Base-by-base conservation (phyloP, 495 filamentous ascomycete species). In the Rhizodiscina lignyota region DNA sequence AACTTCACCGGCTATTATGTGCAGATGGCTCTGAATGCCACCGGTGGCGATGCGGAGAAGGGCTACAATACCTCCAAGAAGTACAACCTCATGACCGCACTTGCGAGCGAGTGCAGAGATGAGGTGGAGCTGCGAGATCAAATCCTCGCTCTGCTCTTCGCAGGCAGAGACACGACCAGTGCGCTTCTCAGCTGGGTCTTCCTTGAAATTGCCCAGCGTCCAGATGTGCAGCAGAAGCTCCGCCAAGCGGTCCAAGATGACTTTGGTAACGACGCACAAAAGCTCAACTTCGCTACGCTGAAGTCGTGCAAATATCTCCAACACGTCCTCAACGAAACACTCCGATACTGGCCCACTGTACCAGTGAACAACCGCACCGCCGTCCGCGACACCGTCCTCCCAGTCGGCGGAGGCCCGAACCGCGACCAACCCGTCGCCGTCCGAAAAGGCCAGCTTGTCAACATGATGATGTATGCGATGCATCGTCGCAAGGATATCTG, bases 31-130 rank as follows among this genome's bases (percentile, higher is more conserved):
- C 39, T 67, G 42, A 42, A 29, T 16, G 6, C 24, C 4, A 67
- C 77, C 32, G 54, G 58, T 3, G 74, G 80, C 40, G 56, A 78
- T 34, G 37, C 53, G 4, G 63, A 68, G 21, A 37, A 80, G 21
- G 26, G 29, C 5, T 30, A 17, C 4, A 42, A 32, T 11, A 30
- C 15, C 4, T 26, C 34, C 4, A 49, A 52, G 18, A 46, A 57
- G 17, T 59, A 58, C 33, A 41, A 55, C 27, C 53, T 61, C 35
- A 37, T 59, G n/a, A 43, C 51, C 28, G 52, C 55, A 41, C 40
- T 61, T 12, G 54, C 53, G 10, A 47, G 51, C 32, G 43, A 53
- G 31, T 56, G 51, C 10, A 44, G 37, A 1, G 50, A 61, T 29
- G 43, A 42, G 30, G 45, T 44, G 31, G 33, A 45, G 4, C 43